Conservation (phyloP, 163 green algal species). For the Scenedesmus sp. region DNA sequence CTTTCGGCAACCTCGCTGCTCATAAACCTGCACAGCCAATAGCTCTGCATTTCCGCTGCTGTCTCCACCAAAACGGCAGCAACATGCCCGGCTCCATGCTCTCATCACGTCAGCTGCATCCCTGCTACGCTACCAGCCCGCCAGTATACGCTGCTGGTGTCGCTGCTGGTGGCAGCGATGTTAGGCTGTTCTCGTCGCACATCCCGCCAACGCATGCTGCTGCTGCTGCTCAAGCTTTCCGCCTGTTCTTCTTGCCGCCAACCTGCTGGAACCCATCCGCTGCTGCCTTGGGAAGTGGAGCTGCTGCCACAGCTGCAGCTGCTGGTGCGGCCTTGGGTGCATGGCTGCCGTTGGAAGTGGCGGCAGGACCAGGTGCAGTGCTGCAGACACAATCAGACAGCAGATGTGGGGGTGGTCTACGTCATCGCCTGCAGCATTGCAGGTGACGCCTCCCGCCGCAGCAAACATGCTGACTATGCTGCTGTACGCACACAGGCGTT, state of each 20-base stretch:
- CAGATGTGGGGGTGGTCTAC: too few species aligned
- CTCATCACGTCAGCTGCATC: not conserved
- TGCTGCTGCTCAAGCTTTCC: constrained; percentile 35
- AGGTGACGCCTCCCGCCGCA: too few species aligned
- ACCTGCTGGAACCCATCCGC: constrained; percentile 56
- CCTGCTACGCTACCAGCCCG: not conserved
- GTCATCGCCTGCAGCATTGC: too few species aligned
- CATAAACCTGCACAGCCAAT: not conserved
- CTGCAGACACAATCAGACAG: not conserved
- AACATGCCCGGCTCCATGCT: not conserved
- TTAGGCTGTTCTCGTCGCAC: not conserved
- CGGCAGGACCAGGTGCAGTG: not conserved
- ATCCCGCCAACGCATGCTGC: not conserved
- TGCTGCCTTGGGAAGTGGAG: not conserved
- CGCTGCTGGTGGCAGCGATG: not conserved
- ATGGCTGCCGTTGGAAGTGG: constrained; percentile 28
- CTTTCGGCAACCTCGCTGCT: too few species aligned
- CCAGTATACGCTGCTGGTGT: not conserved
- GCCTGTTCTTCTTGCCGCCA: constrained; percentile 48
- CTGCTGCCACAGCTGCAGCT: not conserved
- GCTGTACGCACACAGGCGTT: too few species aligned
- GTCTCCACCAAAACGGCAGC: not conserved
- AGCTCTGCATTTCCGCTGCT: not conserved
- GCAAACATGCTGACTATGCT: too few species aligned
- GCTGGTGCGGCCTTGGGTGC: not conserved